Base-by-base conservation (phyloP, 495 filamentous ascomycete species). In the Friedmanniomyces endolithicus region DNA sequence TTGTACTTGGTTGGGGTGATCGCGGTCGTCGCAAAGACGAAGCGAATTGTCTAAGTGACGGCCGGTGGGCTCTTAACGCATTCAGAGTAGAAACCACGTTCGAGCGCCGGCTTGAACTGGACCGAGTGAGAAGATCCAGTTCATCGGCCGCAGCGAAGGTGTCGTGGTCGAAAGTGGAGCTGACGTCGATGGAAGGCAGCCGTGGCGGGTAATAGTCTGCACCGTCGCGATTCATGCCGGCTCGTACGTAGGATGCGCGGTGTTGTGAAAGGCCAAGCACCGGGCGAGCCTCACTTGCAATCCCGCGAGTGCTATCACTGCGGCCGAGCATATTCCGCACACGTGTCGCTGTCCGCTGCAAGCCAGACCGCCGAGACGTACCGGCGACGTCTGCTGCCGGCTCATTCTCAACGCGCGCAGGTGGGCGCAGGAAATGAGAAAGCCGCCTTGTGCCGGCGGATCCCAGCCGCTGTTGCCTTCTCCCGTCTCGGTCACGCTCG, bases 1-100 rank as follows among this genome's bases (percentile, higher is more conserved):
- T 23, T 27, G 52, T 19, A 17, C 29, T 47, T 14, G 59, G 59
- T 11, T 63, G 58, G 9, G 70, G 69, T 20, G 68, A 68, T n/a
- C 70, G 51, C 48, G 67, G 46, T 45, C 69, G 55, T n/a, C 69
- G 62, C n/a, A 72, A 45, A 2, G 60, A 68, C 17, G 60, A 68
- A 23, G 68, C 62, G 63, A 72, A 61, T 35, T 63, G 66, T 19
- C 66, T 59, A 23, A 70, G 23, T 41, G 37, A 54, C 0, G 65
- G 63, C 52, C 66, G 51, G 27, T 67, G 64, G 9, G 67, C 61
- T 40, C 67, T 48, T 14, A 69, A 54, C 19, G 68, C 56, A 8
- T 49, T 50, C 2, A 60, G 31, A 11, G 49, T 22, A 19, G 50
- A 22, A 55, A 20, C 20, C 29, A 23, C 33, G 41, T 45, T 47